Evolutionary conservation across 495 filamentous ascomycete species (phyloP), one percentile per base, ranked within the genome.

Genomic region (Hypomontagnella submonticulosa): DNA sequence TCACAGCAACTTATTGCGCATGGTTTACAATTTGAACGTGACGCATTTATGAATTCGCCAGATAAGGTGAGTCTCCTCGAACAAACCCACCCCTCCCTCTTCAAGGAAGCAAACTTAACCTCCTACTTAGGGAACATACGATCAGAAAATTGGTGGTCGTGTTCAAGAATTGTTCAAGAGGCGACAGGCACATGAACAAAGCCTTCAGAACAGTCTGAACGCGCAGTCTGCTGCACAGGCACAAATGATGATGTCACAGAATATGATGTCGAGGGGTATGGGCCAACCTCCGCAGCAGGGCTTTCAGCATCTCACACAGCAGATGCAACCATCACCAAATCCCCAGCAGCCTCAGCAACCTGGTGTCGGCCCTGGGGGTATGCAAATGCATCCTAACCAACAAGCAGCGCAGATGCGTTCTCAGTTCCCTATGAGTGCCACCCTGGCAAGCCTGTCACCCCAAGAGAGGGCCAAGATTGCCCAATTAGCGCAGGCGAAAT

Each of bases 271-370:
- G 13, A 76, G 81, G 38, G 73, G 70, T 0, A 71, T 81, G 71
- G 73, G 73, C 0, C 80, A 80, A 58, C 76, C 69, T 1, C 47
- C 69, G 0, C 79, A 78, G 53, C 77, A 75, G 58, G 70, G 70
- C 8, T 83, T 85, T 38, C 80, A 78, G 40, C 78, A 80, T 33
- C 73, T 83, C 32, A 79, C 80, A 33, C 80, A 82, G 27, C 83
- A 73, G 38, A 83, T 81, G 79, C 82, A 84, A 61, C 69, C 78
- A 0, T 75, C 78, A 1, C 75, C 66, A 37, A 75, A 81, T 12
- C 75, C 79, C 7, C 71, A 72, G 32, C 80, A 77, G 15, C 75
- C 75, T 47, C 65, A 71, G 7, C 79, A 77, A 40, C 57, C 76
- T 16, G 67, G 57, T 15, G 75, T 79, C 1, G 73, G 73, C 15